phyloP scores from a whole-genome alignment of 257 asterid species.

The Haberlea rhodopensis region DNA sequence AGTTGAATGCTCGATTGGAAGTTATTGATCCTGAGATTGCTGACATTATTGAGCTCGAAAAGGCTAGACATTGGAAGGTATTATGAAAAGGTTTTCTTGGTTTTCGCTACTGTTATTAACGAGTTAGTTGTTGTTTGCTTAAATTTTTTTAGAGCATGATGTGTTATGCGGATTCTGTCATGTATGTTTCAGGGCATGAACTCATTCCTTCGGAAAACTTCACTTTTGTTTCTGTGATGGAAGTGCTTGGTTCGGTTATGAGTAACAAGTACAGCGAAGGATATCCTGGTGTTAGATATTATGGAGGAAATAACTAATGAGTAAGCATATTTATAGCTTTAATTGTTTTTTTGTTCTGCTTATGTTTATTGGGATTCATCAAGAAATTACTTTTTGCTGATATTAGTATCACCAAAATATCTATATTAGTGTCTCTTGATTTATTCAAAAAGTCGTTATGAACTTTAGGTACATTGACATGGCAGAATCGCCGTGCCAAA shows the following conservation, averaged over 20 bases:
- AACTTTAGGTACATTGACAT: slow-evolving; percentile 72
- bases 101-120: background rate
- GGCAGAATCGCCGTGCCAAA: slow-evolving; percentile 89
- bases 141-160: background rate
- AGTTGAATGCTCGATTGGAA: slow-evolving; percentile 72
- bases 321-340: slow-evolving; percentile 47
- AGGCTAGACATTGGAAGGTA: slow-evolving; percentile 96
- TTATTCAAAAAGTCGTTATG: background rate
- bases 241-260: slow-evolving; percentile 94
- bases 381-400: background rate
- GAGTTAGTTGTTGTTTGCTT: slow-evolving; percentile 6
- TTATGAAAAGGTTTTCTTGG: background rate
- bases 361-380: background rate
- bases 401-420: background rate
- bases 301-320: slow-evolving; percentile 96
- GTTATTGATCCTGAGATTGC: slow-evolving; percentile 78
- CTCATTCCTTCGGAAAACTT: slow-evolving; percentile 74
- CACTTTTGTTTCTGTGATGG: slow-evolving; percentile 80
- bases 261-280: slow-evolving; percentile 97
- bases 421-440: background rate
- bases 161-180: slow-evolving; percentile 18
- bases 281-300: slow-evolving; percentile 90
- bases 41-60: slow-evolving; percentile 85
- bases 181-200: slow-evolving; percentile 58
- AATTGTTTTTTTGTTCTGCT: background rate